phyloP scores from a whole-genome alignment of 1,284 basidiomycete genomes.

The Puccinia hordei region DNA sequence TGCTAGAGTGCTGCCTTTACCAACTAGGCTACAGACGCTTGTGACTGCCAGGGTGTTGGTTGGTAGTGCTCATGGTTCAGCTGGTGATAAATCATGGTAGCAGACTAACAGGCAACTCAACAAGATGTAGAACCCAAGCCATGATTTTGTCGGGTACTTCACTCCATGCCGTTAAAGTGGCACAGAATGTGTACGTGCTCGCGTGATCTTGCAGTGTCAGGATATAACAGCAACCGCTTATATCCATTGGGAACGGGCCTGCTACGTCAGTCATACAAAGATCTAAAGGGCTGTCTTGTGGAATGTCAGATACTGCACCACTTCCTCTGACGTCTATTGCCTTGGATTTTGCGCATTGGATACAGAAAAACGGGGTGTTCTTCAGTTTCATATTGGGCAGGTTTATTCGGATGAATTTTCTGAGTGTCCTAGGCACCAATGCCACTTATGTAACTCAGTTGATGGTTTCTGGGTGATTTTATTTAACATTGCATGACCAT shows the following conservation, averaged over 20 bases:
- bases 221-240: background rate
- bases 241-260: background rate
- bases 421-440: too few relatives aligned
- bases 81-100: too few relatives aligned
- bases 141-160: conserved; percentile 7
- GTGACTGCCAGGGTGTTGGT: too few relatives aligned
- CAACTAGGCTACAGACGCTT: too few relatives aligned
- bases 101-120: too few relatives aligned
- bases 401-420: too few relatives aligned
- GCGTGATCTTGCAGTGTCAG: conserved; percentile 16
- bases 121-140: background rate
- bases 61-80: too few relatives aligned
- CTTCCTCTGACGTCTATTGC: background rate
- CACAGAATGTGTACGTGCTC: background rate
- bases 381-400: too few relatives aligned
- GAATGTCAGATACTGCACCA: background rate
- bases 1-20: too few relatives aligned
- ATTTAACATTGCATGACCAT: too few relatives aligned
- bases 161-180: background rate
- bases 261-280: background rate
- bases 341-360: background rate
- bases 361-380: conserved; percentile 13
- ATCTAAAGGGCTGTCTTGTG: background rate
- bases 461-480: too few relatives aligned
- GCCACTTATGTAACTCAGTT: too few relatives aligned